phyloP scores from a whole-genome alignment of 495 filamentous ascomycete genomes.

The Penicillium mononematosum region DNA sequence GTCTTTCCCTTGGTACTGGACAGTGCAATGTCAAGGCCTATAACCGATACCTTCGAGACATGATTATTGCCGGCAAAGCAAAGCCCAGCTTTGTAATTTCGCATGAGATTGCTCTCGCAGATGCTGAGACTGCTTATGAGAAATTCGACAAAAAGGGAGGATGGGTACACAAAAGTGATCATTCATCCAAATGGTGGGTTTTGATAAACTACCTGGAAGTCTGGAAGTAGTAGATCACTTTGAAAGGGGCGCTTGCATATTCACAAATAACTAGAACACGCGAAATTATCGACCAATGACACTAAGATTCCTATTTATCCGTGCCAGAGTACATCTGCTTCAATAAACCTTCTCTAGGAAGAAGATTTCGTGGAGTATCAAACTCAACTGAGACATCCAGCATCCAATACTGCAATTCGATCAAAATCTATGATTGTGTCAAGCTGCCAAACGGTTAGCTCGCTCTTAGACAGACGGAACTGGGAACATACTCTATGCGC shows the following conservation, averaged over 20 bases:
- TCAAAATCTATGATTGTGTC: not conserved
- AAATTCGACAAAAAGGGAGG: slow-evolving; percentile 51
- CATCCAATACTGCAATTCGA: not conserved
- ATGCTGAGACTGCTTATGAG: slow-evolving; percentile 49
- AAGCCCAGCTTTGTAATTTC: slow-evolving; percentile 59
- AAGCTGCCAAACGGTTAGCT: not conserved
- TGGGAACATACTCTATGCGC: not conserved
- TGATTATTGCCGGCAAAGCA: slow-evolving; percentile 57
- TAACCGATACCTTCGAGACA: slow-evolving; percentile 55
- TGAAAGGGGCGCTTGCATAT: too few relatives aligned
- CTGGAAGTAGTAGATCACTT: too few relatives aligned
- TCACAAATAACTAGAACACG: too few relatives aligned
- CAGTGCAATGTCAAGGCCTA: slow-evolving; percentile 63
- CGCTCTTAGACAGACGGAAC: not conserved
- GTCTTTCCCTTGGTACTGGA: slow-evolving; percentile 50
- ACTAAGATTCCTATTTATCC: not conserved
- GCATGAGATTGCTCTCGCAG: slow-evolving; percentile 55
- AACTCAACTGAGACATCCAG: not conserved
- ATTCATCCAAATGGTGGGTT: slow-evolving; percentile 43
- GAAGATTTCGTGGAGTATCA: not conserved
- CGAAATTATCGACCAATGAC: not conserved
- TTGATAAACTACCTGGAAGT: not conserved
- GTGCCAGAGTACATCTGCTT: not conserved
- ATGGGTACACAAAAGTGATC: slow-evolving; percentile 51
- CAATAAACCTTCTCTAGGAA: not conserved